Evolutionary conservation across 163 green algal genomes (phyloP), one percentile per base, ranked within the genome.

Genomic region (Prototheca cutis): DNA sequence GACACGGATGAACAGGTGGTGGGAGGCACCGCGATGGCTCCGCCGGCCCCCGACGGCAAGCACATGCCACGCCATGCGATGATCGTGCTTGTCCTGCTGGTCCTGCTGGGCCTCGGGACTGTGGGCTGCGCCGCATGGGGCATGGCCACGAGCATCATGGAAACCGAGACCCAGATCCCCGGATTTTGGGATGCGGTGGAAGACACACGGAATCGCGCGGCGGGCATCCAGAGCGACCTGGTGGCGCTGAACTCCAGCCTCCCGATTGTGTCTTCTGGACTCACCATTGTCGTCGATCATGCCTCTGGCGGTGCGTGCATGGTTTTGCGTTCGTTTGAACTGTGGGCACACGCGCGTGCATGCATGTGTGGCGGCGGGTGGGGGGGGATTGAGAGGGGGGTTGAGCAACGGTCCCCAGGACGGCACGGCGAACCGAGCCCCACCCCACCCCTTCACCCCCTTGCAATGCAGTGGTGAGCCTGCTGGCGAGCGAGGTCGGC

Each of bases 151-250:
- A 27, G 10, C 33, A 59, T 66, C 48, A 32, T 17, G 1, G 27
- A 30, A 19, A 55, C 60, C 8, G 33, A 66, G 13, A 29, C 36
- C n/a, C 51, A 60, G 28, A 56, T 66, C 36, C n/a, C 25, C 4
- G 27, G 36, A 19, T 60, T 66, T 28, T 66, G 60, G 60, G 24
- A 54, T 18, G 25, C 59, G 33, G 59, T 66, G 24, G 34, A 66
- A 17, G 10, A 55, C 3, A 31, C 40, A 3, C 27, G 17, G 2
- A 58, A 24, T 45, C 58, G 7, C 29, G 29, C 18, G 23, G 2
- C 5, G 19, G 33, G 6, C 36, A 57, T 24, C 23, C 18, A 23
- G 10, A 21, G 17, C 18, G 56, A 19, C 32, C 33, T 47, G 21
- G 19, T 53, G 4, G 60, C 49, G 17, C 28, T 53, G 21, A 66